Percentiles rank a stretch among this genome's conserved stretches.
These are phyloP conservation scores for Pichia sporocuriosa DNA, from an alignment of 805 yeast genomes.

Conservation along the genomic window DNA sequence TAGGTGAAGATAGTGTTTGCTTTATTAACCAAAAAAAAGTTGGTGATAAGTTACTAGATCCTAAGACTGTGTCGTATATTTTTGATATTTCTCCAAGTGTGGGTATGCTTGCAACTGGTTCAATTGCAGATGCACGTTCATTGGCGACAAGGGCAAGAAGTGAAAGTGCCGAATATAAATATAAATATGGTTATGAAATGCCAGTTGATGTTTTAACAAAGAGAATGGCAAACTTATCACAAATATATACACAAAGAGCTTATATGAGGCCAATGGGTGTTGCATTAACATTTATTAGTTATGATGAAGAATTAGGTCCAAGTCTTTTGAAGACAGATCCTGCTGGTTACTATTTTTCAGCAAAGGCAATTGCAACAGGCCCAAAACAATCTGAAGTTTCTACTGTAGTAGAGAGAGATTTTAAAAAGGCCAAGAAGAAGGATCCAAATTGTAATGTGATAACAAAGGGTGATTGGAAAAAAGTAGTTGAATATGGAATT, in stretches of 20 bases:
- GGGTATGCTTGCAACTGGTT: constrained; percentile 91
- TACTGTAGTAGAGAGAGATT: constrained; percentile 83
- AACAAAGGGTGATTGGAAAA: constrained; percentile 79
- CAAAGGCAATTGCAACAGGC: constrained; percentile 89
- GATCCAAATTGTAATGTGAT: constrained; percentile 29
- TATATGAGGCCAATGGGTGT: constrained; percentile 98
- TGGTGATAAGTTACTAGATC: constrained; percentile 88
- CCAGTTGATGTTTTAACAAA: constrained; percentile 90
- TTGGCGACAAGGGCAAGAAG: constrained; percentile 84
- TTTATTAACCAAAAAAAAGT: constrained; percentile 92
- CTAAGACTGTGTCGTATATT: constrained; percentile 78
- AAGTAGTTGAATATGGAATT: constrained; percentile 84
- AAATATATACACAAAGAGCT: constrained; percentile 94
- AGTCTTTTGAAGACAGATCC: constrained; percentile 91
- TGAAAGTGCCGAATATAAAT: constrained; percentile 94
- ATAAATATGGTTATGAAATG: constrained; percentile 94
- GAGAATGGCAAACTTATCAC: constrained; percentile 92
- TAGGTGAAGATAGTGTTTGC: constrained; percentile 82
- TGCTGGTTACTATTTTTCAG: constrained; percentile 90
- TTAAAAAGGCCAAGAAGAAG: constrained; percentile 48
- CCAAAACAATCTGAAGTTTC: constrained; percentile 96
- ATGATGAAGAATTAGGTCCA: constrained; percentile 89
- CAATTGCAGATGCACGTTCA: constrained; percentile 92
- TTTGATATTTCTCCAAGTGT: constrained; percentile 74
- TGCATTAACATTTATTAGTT: constrained; percentile 78